phyloP scores from a whole-genome alignment of 2,329 filamentous ascomycete genomes.

The Sclerotinia nivalis region DNA sequence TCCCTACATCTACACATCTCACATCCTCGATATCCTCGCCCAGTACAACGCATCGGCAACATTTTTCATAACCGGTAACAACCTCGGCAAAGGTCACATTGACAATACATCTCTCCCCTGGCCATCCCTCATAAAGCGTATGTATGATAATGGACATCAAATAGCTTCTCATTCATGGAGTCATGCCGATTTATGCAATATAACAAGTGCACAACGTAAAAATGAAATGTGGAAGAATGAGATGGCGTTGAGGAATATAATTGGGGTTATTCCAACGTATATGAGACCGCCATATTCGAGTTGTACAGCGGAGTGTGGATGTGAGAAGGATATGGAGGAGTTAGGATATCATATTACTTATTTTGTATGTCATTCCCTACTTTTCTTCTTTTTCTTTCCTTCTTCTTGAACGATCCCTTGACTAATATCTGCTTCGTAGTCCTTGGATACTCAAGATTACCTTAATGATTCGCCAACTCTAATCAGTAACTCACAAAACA shows the following conservation, averaged over 20 bases:
- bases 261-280: slow-evolving; percentile 56
- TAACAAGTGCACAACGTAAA: slow-evolving; percentile 47
- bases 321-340: slow-evolving; percentile 42
- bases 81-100: slow-evolving; percentile 52
- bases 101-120: slow-evolving; percentile 51
- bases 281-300: slow-evolving; percentile 50
- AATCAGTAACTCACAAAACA: slow-evolving; percentile 49
- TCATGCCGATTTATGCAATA: slow-evolving; percentile 49
- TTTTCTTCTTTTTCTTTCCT: too few species aligned
- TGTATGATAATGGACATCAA: slow-evolving; percentile 54
- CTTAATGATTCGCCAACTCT: slow-evolving; percentile 46
- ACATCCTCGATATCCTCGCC: slow-evolving; percentile 62
- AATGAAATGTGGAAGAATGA: slow-evolving; percentile 55
- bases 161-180: slow-evolving; percentile 60
- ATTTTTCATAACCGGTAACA: slow-evolving; percentile 54
- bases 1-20: slow-evolving; percentile 60
- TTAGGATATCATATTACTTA: slow-evolving; percentile 52
- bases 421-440: slow-evolving; percentile 12
- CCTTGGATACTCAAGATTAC: slow-evolving; percentile 53
- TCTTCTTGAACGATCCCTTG: background rate
- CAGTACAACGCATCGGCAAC: slow-evolving; percentile 63
- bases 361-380: slow-evolving; percentile 41
- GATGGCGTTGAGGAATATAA: slow-evolving; percentile 55
- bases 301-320: slow-evolving; percentile 44
- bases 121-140: slow-evolving; percentile 38